A percentile compares a stretch with the other conserved stretches of the same genome.
These are phyloP conservation scores for Cicer arietinum DNA, from an alignment of 306 rosid species.

Conservation along the genomic window DNA sequence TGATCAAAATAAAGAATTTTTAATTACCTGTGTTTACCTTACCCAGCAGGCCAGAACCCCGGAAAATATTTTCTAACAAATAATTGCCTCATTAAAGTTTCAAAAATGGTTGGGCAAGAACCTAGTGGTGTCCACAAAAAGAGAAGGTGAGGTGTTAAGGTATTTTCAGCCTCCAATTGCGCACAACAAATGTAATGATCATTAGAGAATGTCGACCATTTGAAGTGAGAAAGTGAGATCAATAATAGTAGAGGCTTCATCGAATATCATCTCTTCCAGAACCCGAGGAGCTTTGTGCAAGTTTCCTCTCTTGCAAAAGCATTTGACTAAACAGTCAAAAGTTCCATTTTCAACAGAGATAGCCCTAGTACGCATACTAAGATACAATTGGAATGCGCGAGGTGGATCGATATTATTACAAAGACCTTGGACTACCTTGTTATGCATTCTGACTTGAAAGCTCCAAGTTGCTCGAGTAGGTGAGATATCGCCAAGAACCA, in stretches of 20 bases:
- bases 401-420: slow-evolving; percentile 50
- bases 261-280: slow-evolving; percentile 80
- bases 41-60: slow-evolving; percentile 23
- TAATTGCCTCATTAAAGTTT: slow-evolving; percentile 4
- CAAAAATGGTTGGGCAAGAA: neutral
- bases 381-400: slow-evolving; percentile 82
- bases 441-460: slow-evolving; percentile 75
- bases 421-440: slow-evolving; percentile 77
- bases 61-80: slow-evolving; percentile 26
- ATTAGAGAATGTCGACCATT: slow-evolving; percentile 5
- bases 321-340: slow-evolving; percentile 59
- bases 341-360: slow-evolving; percentile 60
- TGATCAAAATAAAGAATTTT: slow-evolving; percentile 20
- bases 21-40: slow-evolving; percentile 31
- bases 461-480: slow-evolving; percentile 79
- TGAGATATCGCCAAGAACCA: slow-evolving; percentile 69
- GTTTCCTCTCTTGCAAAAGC: slow-evolving; percentile 71
- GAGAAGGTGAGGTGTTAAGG: neutral
- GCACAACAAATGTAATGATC: slow-evolving; percentile 13
- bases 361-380: slow-evolving; percentile 77
- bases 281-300: slow-evolving; percentile 69
- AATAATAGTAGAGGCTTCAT: slow-evolving; percentile 37
- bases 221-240: slow-evolving; percentile 8
- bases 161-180: neutral
- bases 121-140: slow-evolving; percentile 17